Evolutionary conservation across 306 rosid genomes (phyloP).

Genomic region (Ormosia semicastrata): DNA sequence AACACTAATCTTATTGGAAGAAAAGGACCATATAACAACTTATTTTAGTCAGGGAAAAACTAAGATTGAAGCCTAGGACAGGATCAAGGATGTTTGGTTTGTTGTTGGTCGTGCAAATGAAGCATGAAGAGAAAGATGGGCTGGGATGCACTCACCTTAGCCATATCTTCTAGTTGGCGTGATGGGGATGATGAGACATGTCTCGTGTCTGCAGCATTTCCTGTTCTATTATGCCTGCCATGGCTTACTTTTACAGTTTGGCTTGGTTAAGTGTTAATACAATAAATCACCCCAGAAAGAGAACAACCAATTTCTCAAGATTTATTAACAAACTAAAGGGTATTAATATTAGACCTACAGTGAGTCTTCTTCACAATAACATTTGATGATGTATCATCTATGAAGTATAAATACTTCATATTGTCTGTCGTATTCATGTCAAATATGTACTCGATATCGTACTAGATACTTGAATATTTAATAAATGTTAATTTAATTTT

Average conservation of each 20-base stretch:
- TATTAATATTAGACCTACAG: not conserved
- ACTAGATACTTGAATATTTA: too few relatives aligned
- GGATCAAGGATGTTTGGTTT: constrained; percentile 38
- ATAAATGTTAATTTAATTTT: too few relatives aligned
- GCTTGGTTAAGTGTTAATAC: not conserved
- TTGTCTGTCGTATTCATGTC: too few relatives aligned
- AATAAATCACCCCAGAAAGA: not conserved
- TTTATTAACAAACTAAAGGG: not conserved
- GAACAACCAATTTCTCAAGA: not conserved
- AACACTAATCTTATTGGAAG: constrained; percentile 38
- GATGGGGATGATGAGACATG: constrained; percentile 51
- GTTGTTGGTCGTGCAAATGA: constrained; percentile 37
- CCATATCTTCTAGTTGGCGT: constrained; percentile 36
- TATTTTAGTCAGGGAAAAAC: constrained; percentile 31
- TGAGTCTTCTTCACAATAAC: constrained; percentile 1
- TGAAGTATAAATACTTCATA: too few relatives aligned
- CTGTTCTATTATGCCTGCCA: constrained; percentile 23
- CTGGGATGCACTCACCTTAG: constrained; percentile 42
- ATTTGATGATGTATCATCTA: not conserved
- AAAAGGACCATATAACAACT: constrained; percentile 47
- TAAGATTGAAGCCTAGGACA: constrained; percentile 40
- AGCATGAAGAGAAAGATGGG: constrained; percentile 33
- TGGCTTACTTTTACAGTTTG: constrained; percentile 9
- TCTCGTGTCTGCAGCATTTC: constrained; percentile 33
- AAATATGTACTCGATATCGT: too few relatives aligned